These are phyloP conservation scores for Mortierella sp. DNA, from an alignment of 371 early-diverging fungal species.

Conservation along the genomic window DNA sequence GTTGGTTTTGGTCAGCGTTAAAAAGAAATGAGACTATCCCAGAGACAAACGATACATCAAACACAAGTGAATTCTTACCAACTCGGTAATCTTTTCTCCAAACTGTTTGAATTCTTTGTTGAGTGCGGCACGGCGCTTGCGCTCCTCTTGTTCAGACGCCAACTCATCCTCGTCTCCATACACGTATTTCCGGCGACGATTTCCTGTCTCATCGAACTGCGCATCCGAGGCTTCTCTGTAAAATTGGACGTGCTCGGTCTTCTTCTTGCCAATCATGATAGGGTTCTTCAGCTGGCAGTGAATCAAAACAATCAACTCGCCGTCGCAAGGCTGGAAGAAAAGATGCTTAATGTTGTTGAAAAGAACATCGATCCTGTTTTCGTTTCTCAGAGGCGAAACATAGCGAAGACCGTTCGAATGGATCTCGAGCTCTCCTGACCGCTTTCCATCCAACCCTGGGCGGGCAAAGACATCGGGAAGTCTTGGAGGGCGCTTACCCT, in stretches of 20 bases:
- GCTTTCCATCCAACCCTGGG: conserved; percentile 89
- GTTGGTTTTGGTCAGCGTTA: too few relatives aligned
- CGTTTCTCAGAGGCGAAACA: conserved; percentile 83
- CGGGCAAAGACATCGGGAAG: conserved; percentile 93
- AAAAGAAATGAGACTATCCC: not conserved
- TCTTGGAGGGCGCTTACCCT: conserved; percentile 84
- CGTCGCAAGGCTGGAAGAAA: conserved; percentile 99
- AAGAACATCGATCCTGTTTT: conserved; percentile 91
- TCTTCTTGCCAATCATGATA: conserved; percentile 98
- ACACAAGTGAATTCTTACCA: conserved; percentile 61
- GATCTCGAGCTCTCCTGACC: conserved; percentile 95
- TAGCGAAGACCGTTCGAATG: conserved; percentile 96
- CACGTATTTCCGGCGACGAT: conserved; percentile 90
- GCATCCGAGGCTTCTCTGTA: conserved; percentile 98
- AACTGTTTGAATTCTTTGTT: conserved; percentile 97
- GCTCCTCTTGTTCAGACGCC: conserved; percentile 95
- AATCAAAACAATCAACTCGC: conserved; percentile 95
- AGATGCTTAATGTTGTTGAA: conserved; percentile 99
- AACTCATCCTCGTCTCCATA: conserved; percentile 99
- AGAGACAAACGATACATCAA: not conserved
- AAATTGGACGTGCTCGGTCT: conserved; percentile 99
- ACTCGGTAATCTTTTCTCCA: conserved; percentile 93
- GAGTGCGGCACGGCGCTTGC: conserved; percentile 86
- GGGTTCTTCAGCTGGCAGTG: conserved; percentile 98
- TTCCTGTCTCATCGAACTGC: conserved; percentile 98